Conservation (phyloP, 306 rosid species). For the Rubus idaeus region DNA sequence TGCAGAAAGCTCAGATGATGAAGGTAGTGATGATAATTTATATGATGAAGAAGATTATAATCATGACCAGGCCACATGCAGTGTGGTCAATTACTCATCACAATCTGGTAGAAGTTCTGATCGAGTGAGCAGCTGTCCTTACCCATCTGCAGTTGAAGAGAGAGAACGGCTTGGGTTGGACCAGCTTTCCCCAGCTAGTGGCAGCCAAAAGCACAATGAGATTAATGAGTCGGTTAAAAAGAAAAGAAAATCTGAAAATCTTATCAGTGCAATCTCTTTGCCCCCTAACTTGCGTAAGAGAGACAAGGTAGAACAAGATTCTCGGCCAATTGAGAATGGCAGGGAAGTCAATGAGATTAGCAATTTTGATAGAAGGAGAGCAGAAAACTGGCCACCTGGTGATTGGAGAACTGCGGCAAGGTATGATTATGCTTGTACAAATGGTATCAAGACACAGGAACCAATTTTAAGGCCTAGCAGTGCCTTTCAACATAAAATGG, state of each 20-base stretch:
- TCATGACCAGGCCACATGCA: conserved; percentile 17
- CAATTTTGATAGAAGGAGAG: conserved; percentile 23
- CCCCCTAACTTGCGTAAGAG: conserved; percentile 25
- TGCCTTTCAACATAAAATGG: conserved; percentile 27
- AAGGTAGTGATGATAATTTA: conserved; percentile 2
- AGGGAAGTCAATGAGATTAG: conserved; percentile 19
- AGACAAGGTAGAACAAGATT: conserved; percentile 18
- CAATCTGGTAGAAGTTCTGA: conserved; percentile 49
- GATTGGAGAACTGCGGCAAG: conserved; percentile 91
- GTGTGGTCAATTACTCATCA: conserved; percentile 31
- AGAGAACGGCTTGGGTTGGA: conserved; percentile 65
- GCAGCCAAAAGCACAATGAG: conserved; percentile 29
- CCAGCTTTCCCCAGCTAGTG: conserved; percentile 31
- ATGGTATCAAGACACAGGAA: conserved; percentile 53
- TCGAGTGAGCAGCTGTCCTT: conserved; percentile 77
- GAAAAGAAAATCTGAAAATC: conserved; percentile 30
- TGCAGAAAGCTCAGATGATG: conserved; percentile 30
- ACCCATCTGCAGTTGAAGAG: conserved; percentile 85
- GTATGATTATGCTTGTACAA: conserved; percentile 56
- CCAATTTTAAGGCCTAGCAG: conserved; percentile 26
- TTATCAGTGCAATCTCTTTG: neutral
- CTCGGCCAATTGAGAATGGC: conserved; percentile 19
- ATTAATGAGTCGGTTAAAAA: conserved; percentile 38
- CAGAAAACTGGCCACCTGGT: conserved; percentile 67
- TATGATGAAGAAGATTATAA: neutral